phyloP scores from a whole-genome alignment of 352 stramenopile species.

The Hyaloperonospora brassicae region DNA sequence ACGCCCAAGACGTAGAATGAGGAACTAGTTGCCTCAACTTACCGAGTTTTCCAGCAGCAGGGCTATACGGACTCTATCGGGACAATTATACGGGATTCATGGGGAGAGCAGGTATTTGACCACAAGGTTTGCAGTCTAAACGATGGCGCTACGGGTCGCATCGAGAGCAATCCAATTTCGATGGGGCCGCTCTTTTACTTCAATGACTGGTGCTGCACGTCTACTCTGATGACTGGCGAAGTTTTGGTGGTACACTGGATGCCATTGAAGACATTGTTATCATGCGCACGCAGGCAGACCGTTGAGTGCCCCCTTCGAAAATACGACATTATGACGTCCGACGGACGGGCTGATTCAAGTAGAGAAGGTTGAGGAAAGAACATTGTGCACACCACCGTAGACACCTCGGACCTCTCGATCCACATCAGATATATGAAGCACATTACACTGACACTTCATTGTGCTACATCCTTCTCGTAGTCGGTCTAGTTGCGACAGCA shows the following conservation, averaged over 20 bases:
- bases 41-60: constrained; percentile 55
- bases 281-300: constrained; percentile 80
- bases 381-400: no score
- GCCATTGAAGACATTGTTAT: constrained; percentile 79
- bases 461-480: no score
- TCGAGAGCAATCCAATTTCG: constrained; percentile 55
- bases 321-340: constrained; percentile 75
- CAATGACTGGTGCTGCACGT: constrained; percentile 67
- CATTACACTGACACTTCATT: no score
- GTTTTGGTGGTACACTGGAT: constrained; percentile 56
- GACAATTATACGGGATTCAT: constrained; percentile 70
- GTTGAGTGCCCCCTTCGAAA: constrained; percentile 44
- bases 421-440: no score
- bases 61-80: constrained; percentile 67
- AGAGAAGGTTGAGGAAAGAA: constrained; percentile 51
- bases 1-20: constrained; percentile 69
- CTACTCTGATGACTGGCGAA: no score
- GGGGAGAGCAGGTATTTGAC: constrained; percentile 79
- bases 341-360: constrained; percentile 63
- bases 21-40: constrained; percentile 37
- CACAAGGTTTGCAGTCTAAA: constrained; percentile 77
- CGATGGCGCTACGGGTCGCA: constrained; percentile 55
- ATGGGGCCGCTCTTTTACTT: constrained; percentile 53
- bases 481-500: no score
- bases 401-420: no score